Base-by-base conservation (phyloP, 768 basidiomycete genomes). In the Leccinum subgranulosum region DNA sequence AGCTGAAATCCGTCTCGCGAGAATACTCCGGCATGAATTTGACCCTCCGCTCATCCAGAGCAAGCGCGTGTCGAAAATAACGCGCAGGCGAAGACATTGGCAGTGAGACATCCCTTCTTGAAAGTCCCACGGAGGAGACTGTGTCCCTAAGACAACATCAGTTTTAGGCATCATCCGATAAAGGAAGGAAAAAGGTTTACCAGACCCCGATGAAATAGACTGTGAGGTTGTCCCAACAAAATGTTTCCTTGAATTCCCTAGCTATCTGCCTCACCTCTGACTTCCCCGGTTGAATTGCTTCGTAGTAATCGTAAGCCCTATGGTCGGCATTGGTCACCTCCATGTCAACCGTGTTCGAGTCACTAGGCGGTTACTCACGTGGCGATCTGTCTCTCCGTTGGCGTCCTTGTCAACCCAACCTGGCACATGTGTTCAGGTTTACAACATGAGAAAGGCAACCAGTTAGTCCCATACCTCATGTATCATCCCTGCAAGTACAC, bases 101-200 rank as follows among this genome's bases (percentile, higher is more conserved):
- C 2, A 84, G 72, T 4, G 60, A 63, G 3, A 79, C 71, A 41
- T 74, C 75, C 2, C 78, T 51, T 49, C 52, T 78, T 51, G 84
- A 71, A 41, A 82, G 33, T 10, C 83, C 83, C n/a, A 86, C 83
- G 1, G 84, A 85, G 34, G 79, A 77, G 5, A 87, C 84, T 2
- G 84, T 86, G 60, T 87, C 84, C 82, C 84, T 49, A 17, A 31
- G 23, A 6, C 6, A 56, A 6, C 8, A 23, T n/a, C n/a, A 62
- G 17, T 60, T 21, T 15, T 3, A 12, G 17, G 14, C 39, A 28
- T 33, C 15, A 31, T 23, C 9, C 3, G 41, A 7, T 25, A 15
- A 51, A 61, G 10, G 29, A 25, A 4, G 39, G n/a, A 15, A 12
- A 4, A 41, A 62, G 77, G 12, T 4, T 11, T 58, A 79, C 80